Evolutionary conservation across 1,284 basidiomycete species (phyloP).

Genomic region (Malassezia furfur): DNA sequence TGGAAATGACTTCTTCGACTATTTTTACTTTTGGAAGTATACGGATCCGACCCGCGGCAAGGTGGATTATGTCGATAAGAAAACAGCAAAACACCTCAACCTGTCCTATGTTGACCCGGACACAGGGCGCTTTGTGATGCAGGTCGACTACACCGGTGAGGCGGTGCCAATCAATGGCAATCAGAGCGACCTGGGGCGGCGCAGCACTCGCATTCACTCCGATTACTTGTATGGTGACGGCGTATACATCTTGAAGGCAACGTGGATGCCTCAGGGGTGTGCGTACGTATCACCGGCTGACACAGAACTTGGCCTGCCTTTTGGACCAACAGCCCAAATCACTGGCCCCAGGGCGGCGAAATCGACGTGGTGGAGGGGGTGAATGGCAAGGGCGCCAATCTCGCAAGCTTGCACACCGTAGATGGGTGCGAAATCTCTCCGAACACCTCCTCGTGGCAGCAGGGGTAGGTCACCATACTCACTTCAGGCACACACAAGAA

Average conservation of each 20-base stretch:
- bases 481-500: slow-evolving; percentile 2
- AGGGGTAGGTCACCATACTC: slow-evolving; percentile 6
- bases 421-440: slow-evolving; percentile 22
- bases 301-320: slow-evolving; percentile 38
- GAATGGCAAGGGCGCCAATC: slow-evolving; percentile 29
- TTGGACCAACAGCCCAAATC: slow-evolving; percentile 29
- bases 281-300: slow-evolving; percentile 10
- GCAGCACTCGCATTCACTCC: slow-evolving; percentile 23
- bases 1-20: slow-evolving; percentile 29
- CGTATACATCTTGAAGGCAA: slow-evolving; percentile 25
- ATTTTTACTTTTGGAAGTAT: slow-evolving; percentile 33
- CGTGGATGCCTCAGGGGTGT: slow-evolving; percentile 30
- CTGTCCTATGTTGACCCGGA: slow-evolving; percentile 23
- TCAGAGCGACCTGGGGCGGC: slow-evolving; percentile 20
- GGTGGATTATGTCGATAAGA: slow-evolving; percentile 24
- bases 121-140: slow-evolving; percentile 22
- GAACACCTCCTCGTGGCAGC: slow-evolving; percentile 16
- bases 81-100: slow-evolving; percentile 20
- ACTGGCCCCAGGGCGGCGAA: slow-evolving; percentile 39
- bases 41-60: slow-evolving; percentile 30
- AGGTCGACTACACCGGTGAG: slow-evolving; percentile 17
- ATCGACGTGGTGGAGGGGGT: slow-evolving; percentile 42
- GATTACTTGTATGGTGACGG: slow-evolving; percentile 29
- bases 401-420: slow-evolving; percentile 32
- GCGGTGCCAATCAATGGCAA: slow-evolving; percentile 16